Evolutionary conservation across 2,329 filamentous ascomycete species (phyloP), one percentile per base, ranked within the genome.

Genomic region (Aspergillus viridinutans): DNA sequence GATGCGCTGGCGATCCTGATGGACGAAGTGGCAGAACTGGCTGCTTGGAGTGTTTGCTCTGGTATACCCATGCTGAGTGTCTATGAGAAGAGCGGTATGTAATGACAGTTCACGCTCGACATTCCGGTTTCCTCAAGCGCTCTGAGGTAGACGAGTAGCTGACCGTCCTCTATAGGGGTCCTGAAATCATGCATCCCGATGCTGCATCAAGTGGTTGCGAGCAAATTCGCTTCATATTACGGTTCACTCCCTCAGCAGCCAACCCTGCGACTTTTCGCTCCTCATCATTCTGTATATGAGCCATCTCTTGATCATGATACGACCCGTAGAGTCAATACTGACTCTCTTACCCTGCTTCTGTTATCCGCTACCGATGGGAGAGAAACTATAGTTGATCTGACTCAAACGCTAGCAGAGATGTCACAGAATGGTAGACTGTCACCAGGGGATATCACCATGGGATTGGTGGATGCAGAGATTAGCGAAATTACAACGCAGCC

Each of bases 321-420:
- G 60, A 62, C 56, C 28, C 53, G 63, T 23, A 66, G 63, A 20
- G 60, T 60, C 17, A 71, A 70, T 38, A 56, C 53, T n/a, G 60
- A 64, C 14, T 64, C 70, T 58, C 73, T 88, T 20, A 83, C 81
- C 3, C 75, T 97, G 20, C 84, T 96, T 56, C 84, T 99, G 42
- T 84, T 99, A 52, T 96, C 91, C 14, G 85, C 86, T 40, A 89
- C 93, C 55, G 94, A 99, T 67, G 93, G 94, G 50, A 86, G 93
- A 54, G 91, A 96, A 69, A 97, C 93, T 3, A 85, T 99, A 61
- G 92, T 99, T 43, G 94, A 99, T 73, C 83, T 99, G 49, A 99
- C 94, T 45, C 91, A 92, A 69, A 97, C 95, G 1, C 81, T 99
- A 23, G 85, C 93, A 5, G 90, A 96, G 70, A 97, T 99, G 94